These are phyloP conservation scores for Mucuna pruriens DNA, from an alignment of 306 rosid genomes.

Conservation along the genomic window DNA sequence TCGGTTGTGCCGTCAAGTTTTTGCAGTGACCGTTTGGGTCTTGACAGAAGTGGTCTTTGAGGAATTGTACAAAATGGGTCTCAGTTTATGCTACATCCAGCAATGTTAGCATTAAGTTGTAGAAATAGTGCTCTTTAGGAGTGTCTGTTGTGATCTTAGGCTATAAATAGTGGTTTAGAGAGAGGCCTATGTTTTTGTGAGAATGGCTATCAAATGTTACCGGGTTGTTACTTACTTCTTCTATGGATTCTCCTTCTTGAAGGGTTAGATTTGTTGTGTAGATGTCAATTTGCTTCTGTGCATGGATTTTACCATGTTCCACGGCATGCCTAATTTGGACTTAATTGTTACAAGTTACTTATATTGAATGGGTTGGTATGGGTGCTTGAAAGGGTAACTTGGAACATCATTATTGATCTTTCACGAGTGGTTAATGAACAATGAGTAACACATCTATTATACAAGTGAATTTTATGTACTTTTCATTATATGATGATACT, in stretches of 20 bases:
- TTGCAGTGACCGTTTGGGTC: constrained; percentile 69
- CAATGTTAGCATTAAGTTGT: constrained; percentile 30
- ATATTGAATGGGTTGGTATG: not conserved
- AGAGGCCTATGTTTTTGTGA: constrained; percentile 41
- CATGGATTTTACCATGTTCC: not conserved
- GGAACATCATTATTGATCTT: not conserved
- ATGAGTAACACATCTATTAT: not conserved
- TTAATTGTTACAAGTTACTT: not conserved
- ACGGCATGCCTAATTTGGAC: not conserved
- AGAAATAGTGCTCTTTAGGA: constrained; percentile 27
- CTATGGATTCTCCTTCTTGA: not conserved
- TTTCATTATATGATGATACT: not conserved
- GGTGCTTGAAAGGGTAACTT: not conserved
- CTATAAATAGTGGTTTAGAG: constrained; percentile 16
- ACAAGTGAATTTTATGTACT: not conserved
- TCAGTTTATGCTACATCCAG: constrained; percentile 29
- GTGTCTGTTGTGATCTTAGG: constrained; percentile 16
- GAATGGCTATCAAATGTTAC: constrained; percentile 35
- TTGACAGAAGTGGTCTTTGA: constrained; percentile 49
- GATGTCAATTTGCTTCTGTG: not conserved
- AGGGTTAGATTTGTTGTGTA: not conserved
- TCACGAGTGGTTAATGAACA: not conserved
- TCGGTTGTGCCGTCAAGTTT: constrained; percentile 85
- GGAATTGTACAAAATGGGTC: constrained; percentile 46
- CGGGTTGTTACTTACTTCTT: not conserved